phyloP scores from a whole-genome alignment of 73 alveolate species.

The Paramecium sexaurelia region DNA sequence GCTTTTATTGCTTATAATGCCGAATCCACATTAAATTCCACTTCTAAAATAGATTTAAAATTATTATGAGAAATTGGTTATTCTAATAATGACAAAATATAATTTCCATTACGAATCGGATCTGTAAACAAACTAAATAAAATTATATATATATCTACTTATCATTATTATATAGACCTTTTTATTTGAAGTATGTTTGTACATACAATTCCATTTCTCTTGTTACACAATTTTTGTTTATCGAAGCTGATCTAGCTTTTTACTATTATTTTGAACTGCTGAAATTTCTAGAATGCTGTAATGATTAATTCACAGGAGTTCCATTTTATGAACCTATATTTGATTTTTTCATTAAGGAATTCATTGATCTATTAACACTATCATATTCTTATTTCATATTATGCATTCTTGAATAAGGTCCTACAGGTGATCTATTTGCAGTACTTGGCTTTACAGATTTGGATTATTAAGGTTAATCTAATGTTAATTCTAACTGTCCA shows the following conservation, averaged over 20 bases:
- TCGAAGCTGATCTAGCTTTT: background rate
- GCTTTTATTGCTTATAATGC: background rate
- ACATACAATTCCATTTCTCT: constrained; percentile 55
- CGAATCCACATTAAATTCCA: background rate
- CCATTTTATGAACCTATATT: background rate
- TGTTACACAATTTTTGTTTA: constrained; percentile 43
- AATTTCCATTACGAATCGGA: constrained; percentile 50
- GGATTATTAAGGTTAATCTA: background rate
- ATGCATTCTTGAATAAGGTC: constrained; percentile 9
- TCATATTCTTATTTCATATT: constrained; percentile 37
- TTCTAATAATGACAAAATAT: background rate
- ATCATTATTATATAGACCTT: constrained; percentile 11
- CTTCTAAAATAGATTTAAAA: constrained; percentile 39
- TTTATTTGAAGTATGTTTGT: constrained; percentile 21
- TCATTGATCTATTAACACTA: constrained; percentile 26
- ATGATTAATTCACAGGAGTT: constrained; percentile 37
- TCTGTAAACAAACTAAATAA: constrained; percentile 40
- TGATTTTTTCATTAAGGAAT: constrained; percentile 40
- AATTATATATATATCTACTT: background rate
- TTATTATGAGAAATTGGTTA: background rate
- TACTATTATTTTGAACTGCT: background rate
- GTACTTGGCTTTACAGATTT: background rate
- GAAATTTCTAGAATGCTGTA: constrained; percentile 15
- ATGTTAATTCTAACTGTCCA: background rate
- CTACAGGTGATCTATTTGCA: background rate